Conservation (phyloP, 306 rosid genomes). For the Quercus bicolor region DNA sequence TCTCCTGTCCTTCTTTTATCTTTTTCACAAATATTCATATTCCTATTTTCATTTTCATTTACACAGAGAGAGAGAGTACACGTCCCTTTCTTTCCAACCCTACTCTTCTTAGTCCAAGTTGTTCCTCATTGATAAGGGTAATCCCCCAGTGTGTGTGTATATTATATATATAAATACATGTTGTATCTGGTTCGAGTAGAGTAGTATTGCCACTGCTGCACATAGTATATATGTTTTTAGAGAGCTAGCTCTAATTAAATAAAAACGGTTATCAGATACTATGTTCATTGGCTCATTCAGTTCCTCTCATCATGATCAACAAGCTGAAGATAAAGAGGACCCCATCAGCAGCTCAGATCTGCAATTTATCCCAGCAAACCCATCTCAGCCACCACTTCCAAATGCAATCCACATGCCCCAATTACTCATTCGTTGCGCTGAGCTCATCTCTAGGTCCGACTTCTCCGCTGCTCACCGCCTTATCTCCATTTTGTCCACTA, state of each 20-base stretch:
- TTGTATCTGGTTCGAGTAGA: conserved; percentile 1
- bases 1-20: background rate
- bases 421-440: conserved; percentile 39
- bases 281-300: conserved; percentile 38
- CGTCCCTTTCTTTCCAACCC: conserved; percentile 1
- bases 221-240: background rate
- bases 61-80: background rate
- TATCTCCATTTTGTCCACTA: conserved; percentile 33
- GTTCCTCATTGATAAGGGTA: background rate
- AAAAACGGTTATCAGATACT: background rate
- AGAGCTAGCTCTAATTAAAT: background rate
- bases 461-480: conserved; percentile 38
- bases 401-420: conserved; percentile 31
- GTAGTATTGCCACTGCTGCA: conserved; percentile 6
- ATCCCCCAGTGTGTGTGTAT: background rate
- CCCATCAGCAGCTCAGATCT: conserved; percentile 11
- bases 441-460: conserved; percentile 43
- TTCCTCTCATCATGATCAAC: conserved; percentile 23
- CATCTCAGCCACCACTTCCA: conserved; percentile 1
- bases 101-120: background rate
- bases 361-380: background rate
- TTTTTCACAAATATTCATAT: background rate
- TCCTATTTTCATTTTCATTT: background rate
- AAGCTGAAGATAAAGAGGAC: conserved; percentile 3
- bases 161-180: conserved; percentile 7